phyloP scores from a whole-genome alignment of 768 basidiomycete species.

The Lactifluus pinguis region DNA sequence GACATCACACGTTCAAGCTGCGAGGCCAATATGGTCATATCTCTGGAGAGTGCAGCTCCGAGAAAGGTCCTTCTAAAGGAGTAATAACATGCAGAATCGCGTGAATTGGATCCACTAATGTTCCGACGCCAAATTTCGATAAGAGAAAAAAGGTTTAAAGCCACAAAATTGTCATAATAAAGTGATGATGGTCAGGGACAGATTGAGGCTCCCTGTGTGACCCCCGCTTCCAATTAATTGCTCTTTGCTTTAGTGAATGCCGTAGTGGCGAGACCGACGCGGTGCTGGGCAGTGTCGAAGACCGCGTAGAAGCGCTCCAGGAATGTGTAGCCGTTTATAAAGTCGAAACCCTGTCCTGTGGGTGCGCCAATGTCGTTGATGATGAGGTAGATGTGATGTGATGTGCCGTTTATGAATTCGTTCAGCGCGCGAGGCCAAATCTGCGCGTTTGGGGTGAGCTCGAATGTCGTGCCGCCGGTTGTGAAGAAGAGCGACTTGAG shows the following conservation, averaged over 20 bases:
- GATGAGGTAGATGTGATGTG: slow-evolving; percentile 31
- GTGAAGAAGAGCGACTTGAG: too few species aligned
- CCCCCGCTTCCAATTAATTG: slow-evolving; percentile 20
- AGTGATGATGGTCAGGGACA: too few species aligned
- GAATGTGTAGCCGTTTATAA: slow-evolving; percentile 28
- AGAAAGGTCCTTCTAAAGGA: too few species aligned
- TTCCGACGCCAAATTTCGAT: too few species aligned
- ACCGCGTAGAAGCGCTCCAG: slow-evolving; percentile 55
- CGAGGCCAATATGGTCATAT: too few species aligned
- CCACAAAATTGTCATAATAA: too few species aligned
- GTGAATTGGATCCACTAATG: too few species aligned
- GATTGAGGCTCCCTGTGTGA: too few species aligned
- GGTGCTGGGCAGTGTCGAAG: slow-evolving; percentile 49
- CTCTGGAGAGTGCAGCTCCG: too few species aligned
- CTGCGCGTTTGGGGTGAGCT: slow-evolving; percentile 31
- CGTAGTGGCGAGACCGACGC: slow-evolving; percentile 48
- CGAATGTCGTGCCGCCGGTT: slow-evolving; percentile 26
- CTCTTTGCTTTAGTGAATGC: slow-evolving; percentile 38
- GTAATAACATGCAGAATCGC: too few species aligned
- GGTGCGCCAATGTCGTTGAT: slow-evolving; percentile 31
- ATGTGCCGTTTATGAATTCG: slow-evolving; percentile 33
- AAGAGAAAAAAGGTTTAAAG: too few species aligned
- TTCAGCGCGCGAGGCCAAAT: slow-evolving; percentile 32
- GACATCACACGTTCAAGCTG: too few species aligned
- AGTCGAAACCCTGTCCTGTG: slow-evolving; percentile 43